phyloP scores from a whole-genome alignment of 148 eudicot genomes.

The Rhododendron ferrugineum region DNA sequence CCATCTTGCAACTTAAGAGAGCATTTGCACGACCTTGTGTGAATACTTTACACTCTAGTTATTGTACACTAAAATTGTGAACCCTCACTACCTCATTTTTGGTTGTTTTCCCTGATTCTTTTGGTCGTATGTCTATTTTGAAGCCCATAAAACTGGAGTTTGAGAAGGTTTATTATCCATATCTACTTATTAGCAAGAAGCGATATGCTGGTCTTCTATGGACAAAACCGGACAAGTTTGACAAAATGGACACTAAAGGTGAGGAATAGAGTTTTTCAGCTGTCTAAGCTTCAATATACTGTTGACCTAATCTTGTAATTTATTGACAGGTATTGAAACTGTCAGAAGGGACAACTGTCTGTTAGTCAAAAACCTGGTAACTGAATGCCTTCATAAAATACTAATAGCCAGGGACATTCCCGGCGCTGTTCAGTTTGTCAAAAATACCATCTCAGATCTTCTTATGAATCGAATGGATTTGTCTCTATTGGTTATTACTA shows the following conservation, averaged over 20 bases:
- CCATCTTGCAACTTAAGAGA: neutral
- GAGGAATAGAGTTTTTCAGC: conserved; percentile 7
- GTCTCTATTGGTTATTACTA: conserved; percentile 93
- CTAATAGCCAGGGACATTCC: conserved; percentile 90
- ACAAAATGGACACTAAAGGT: conserved; percentile 99
- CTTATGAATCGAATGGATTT: conserved; percentile 95
- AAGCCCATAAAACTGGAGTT: conserved; percentile 97
- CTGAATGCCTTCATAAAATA: conserved; percentile 86
- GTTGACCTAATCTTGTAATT: conserved; percentile 12
- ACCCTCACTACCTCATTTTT: neutral
- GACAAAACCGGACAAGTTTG: conserved; percentile 82
- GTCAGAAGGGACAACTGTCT: conserved; percentile 96
- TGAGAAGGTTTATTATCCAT: conserved; percentile 96
- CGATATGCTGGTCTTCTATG: conserved; percentile 94
- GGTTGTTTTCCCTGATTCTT: conserved; percentile 8
- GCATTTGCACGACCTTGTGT: neutral
- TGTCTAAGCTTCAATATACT: conserved; percentile 4
- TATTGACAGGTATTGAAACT: conserved; percentile 81
- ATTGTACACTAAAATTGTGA: neutral
- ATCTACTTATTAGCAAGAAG: conserved; percentile 93
- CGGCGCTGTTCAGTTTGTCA: conserved; percentile 88
- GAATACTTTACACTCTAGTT: neutral
- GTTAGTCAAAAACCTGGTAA: conserved; percentile 87
- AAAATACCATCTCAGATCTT: conserved; percentile 90
- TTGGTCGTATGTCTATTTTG: conserved; percentile 18